These are phyloP conservation scores for Ceriops zippeliana DNA, from an alignment of 345 rosid genomes.

Conservation along the genomic window DNA sequence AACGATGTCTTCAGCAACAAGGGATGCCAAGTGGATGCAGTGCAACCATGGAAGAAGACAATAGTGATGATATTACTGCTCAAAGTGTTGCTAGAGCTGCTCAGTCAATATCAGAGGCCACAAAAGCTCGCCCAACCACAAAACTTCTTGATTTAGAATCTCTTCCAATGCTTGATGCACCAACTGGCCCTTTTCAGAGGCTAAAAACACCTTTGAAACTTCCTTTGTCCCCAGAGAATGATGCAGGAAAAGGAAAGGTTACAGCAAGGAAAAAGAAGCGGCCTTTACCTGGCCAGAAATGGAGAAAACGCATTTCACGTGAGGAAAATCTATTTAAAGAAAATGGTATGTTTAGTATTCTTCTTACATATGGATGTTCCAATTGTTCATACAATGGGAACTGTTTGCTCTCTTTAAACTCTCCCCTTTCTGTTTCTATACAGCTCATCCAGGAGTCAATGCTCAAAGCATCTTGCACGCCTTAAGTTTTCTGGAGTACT, in stretches of 20 bases:
- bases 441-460: neutral
- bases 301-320: constrained; percentile 60
- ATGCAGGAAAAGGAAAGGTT: constrained; percentile 38
- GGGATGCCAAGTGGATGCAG: constrained; percentile 38
- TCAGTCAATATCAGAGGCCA: constrained; percentile 57
- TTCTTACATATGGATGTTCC: constrained; percentile 14
- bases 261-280: constrained; percentile 52
- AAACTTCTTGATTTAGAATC: constrained; percentile 70
- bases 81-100: constrained; percentile 57
- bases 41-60: constrained; percentile 40
- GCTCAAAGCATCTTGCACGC: neutral
- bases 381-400: neutral
- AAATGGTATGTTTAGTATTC: constrained; percentile 44
- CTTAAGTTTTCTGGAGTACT: neutral
- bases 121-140: constrained; percentile 79
- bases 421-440: neutral
- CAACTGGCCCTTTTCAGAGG: constrained; percentile 72
- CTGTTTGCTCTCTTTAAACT: constrained; percentile 5
- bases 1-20: constrained; percentile 72
- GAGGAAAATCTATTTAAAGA: constrained; percentile 53
- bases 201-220: constrained; percentile 48
- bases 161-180: constrained; percentile 80
- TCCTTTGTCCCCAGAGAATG: constrained; percentile 43
- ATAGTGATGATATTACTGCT: constrained; percentile 41
- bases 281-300: constrained; percentile 84